Percentiles rank a stretch among this genome's conserved stretches.
These are phyloP conservation scores for Termitomyces sp. DNA, from an alignment of 768 basidiomycete genomes.

Conservation along the genomic window DNA sequence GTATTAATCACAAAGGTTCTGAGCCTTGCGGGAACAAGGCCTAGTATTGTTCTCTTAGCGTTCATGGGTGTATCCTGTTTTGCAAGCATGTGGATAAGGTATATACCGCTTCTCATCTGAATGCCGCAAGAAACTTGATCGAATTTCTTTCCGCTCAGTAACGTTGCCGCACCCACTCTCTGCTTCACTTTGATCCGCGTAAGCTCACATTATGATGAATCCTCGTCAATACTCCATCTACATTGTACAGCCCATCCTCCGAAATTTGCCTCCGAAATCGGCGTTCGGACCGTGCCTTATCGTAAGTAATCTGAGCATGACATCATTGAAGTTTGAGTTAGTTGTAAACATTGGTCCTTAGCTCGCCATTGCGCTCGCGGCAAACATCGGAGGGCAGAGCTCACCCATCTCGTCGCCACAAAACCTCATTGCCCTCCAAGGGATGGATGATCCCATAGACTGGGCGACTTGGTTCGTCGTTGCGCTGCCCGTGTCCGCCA, in stretches of 20 bases:
- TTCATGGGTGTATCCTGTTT: constrained; percentile 98
- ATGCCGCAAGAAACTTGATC: constrained; percentile 3
- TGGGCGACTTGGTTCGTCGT: constrained; percentile 96
- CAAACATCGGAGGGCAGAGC: constrained; percentile 96
- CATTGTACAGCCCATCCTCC: constrained; percentile 73
- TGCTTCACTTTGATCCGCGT: constrained; percentile 96
- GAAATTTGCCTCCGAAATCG: constrained; percentile 83
- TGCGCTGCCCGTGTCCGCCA: constrained; percentile 81
- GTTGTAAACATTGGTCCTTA: constrained; percentile 21
- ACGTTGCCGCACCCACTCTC: constrained; percentile 95
- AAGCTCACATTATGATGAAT: constrained; percentile 22
- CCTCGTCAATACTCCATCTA: not conserved
- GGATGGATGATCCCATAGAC: constrained; percentile 79
- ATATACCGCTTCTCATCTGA: constrained; percentile 7
- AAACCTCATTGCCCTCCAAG: constrained; percentile 88
- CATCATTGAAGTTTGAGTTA: not conserved
- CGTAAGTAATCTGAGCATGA: constrained; percentile 41
- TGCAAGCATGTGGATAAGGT: constrained; percentile 99
- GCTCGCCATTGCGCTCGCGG: constrained; percentile 96
- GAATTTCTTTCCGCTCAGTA: constrained; percentile 39
- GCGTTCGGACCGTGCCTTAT: constrained; percentile 88
- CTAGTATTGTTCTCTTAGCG: constrained; percentile 81
- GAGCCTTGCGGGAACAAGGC: constrained; percentile 83
- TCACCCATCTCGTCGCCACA: constrained; percentile 98
- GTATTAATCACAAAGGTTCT: constrained; percentile 88